Conservation (phyloP, 305 asterid genomes). For the Fraxinus xanthoxyloides region DNA sequence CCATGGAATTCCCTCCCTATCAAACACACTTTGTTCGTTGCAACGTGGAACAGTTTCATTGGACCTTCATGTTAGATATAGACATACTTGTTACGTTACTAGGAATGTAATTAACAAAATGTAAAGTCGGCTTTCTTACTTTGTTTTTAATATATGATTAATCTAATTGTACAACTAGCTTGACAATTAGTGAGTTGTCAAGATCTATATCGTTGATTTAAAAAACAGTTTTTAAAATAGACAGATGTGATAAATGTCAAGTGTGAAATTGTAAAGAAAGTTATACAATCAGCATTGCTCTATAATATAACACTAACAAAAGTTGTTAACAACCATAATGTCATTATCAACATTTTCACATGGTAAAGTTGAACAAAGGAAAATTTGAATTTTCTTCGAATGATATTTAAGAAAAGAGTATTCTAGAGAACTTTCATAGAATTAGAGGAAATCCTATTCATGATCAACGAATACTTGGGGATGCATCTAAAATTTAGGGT, state of each 20-base stretch:
- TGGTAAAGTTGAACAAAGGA: not conserved
- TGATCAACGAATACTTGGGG: not conserved
- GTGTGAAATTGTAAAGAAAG: too few species aligned
- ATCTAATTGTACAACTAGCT: too few species aligned
- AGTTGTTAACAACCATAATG: constrained; percentile 36
- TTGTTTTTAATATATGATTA: constrained; percentile 6
- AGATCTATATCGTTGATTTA: too few species aligned
- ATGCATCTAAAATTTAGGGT: constrained; percentile 46
- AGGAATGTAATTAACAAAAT: not conserved
- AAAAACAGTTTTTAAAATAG: too few species aligned
- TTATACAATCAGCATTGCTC: too few species aligned
- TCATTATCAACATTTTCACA: constrained; percentile 48
- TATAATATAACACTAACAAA: constrained; percentile 13
- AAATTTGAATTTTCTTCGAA: not conserved
- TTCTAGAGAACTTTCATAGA: not conserved
- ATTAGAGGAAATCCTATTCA: not conserved
- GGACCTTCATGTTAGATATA: constrained; percentile 10
- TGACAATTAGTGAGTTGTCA: too few species aligned
- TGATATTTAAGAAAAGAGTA: not conserved
- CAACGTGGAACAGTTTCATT: constrained; percentile 22
- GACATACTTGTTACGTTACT: constrained; percentile 5
- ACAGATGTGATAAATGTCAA: too few species aligned
- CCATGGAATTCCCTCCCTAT: too few species aligned
- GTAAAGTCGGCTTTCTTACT: constrained; percentile 26
- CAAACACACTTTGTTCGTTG: too few species aligned